Conservation (phyloP, 2,329 filamentous ascomycete genomes). For the Fusarium pseudocircinatum region DNA sequence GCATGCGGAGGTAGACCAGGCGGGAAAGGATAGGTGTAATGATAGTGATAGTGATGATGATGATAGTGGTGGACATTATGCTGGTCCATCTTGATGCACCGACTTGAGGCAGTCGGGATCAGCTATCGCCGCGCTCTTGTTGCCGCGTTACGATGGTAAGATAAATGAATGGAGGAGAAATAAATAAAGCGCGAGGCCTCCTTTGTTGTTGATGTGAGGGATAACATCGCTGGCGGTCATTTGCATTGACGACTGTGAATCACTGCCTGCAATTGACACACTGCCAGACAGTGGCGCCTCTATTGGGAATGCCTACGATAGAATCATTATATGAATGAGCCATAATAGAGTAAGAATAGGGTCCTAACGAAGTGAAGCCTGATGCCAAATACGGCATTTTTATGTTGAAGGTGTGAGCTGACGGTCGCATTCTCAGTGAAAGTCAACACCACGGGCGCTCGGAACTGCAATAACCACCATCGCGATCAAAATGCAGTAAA, state of each 20-base stretch:
- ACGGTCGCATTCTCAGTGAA: neutral
- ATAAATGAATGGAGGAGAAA: neutral
- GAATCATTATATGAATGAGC: accelerated
- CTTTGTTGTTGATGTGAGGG: neutral
- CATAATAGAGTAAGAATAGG: accelerated
- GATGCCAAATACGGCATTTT: accelerated
- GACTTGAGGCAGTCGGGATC: neutral
- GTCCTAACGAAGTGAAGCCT: accelerated
- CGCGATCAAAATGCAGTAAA: accelerated
- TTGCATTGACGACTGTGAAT: neutral
- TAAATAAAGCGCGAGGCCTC: accelerated
- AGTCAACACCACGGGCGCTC: neutral
- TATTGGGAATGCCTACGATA: accelerated
- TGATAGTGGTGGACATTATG: neutral
- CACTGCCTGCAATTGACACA: neutral
- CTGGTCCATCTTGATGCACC: neutral
- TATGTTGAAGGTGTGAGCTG: neutral
- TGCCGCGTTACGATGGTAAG: accelerated
- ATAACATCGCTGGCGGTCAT: neutral
- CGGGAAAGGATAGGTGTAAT: neutral
- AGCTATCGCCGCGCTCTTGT: too few species aligned
- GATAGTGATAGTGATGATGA: neutral
- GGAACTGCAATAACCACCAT: too few species aligned
- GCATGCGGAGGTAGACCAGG: accelerated
- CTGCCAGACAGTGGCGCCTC: accelerated